These are phyloP conservation scores for Cucurbita pepo DNA, from an alignment of 306 rosid species.

Conservation along the genomic window DNA sequence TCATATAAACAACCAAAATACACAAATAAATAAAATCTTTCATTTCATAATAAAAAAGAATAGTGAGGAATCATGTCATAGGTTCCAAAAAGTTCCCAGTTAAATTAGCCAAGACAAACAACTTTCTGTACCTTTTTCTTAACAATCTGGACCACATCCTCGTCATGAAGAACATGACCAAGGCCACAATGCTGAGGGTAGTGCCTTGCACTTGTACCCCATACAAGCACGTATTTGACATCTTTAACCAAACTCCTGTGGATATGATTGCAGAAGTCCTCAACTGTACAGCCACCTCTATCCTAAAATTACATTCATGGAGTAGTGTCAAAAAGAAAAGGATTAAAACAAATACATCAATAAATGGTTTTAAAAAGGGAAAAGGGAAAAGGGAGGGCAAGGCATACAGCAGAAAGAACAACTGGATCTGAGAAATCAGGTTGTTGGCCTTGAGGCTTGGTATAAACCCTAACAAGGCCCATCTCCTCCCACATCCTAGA, in stretches of 20 bases:
- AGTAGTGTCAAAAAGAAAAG: constrained; percentile 4
- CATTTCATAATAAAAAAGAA: neutral
- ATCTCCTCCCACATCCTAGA: constrained; percentile 97
- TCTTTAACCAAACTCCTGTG: constrained; percentile 96
- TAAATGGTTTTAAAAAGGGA: neutral
- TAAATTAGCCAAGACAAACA: neutral
- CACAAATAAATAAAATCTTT: neutral
- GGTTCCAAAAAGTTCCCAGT: neutral
- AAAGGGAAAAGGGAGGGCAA: constrained; percentile 5
- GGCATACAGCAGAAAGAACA: constrained; percentile 85
- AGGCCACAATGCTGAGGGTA: constrained; percentile 96
- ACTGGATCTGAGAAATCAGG: constrained; percentile 92
- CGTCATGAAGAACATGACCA: constrained; percentile 57
- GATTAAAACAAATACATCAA: neutral
- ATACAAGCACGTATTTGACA: constrained; percentile 89
- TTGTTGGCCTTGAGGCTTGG: constrained; percentile 99
- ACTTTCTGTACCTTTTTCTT: constrained; percentile 75
- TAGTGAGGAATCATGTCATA: neutral
- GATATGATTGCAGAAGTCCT: constrained; percentile 92
- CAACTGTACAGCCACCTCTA: constrained; percentile 96
- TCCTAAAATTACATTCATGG: constrained; percentile 35
- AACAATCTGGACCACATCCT: constrained; percentile 94
- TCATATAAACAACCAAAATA: neutral
- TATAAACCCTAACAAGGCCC: constrained; percentile 96
- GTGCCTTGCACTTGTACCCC: constrained; percentile 95